Evolutionary conservation across 192 early-diverging fungal species (phyloP).

Genomic region (Podila horticola): DNA sequence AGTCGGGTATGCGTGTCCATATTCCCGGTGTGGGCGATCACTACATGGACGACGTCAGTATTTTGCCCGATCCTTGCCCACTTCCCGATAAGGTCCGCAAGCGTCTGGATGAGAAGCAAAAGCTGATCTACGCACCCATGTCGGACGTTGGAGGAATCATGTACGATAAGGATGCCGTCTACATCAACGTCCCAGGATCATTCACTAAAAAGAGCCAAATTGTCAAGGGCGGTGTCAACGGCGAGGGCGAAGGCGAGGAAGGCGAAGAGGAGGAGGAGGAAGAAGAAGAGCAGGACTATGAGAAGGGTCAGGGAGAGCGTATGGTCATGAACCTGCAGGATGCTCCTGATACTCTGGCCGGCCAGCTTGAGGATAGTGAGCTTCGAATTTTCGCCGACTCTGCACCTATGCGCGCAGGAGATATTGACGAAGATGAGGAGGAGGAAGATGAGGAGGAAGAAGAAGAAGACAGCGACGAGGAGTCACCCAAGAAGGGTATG

Average conservation of each 20-base stretch:
- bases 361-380: slow-evolving; percentile 72
- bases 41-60: slow-evolving; percentile 75
- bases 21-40: slow-evolving; percentile 97
- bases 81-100: slow-evolving; percentile 93
- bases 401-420: slow-evolving; percentile 61
- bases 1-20: slow-evolving; percentile 87
- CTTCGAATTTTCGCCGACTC: slow-evolving; percentile 78
- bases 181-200: slow-evolving; percentile 93
- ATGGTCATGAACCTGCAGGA: slow-evolving; percentile 96
- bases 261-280: slow-evolving; percentile 48
- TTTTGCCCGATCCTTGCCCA: slow-evolving; percentile 95
- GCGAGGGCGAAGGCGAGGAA: slow-evolving; percentile 29
- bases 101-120: slow-evolving; percentile 91
- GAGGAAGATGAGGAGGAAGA: slow-evolving; percentile 38
- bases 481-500: slow-evolving; percentile 55
- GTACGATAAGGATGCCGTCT: slow-evolving; percentile 99
- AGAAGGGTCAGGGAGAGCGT: slow-evolving; percentile 79
- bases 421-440: slow-evolving; percentile 48
- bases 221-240: slow-evolving; percentile 50
- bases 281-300: slow-evolving; percentile 61
- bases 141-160: slow-evolving; percentile 97
- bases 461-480: slow-evolving; percentile 54
- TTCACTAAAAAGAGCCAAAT: slow-evolving; percentile 71
- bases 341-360: slow-evolving; percentile 75
- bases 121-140: slow-evolving; percentile 98